Evolutionary conservation across 129 eudicot genomes (phyloP).

Genomic region (Rutidosis leptorrhynchoides): DNA sequence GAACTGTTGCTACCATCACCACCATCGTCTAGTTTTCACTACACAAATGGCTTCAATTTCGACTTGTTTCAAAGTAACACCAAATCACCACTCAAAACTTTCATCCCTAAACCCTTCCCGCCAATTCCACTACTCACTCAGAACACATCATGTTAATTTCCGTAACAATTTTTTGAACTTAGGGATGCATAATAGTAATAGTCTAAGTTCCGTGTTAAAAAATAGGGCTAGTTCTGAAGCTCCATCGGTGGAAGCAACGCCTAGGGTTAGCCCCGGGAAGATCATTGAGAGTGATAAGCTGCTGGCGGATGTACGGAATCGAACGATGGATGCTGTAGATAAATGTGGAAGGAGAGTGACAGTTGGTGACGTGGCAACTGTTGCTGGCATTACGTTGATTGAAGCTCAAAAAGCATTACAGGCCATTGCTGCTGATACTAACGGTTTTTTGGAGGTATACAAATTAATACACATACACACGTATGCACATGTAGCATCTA

Average conservation of each 20-base stretch:
- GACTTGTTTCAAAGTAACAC: slow-evolving; percentile 40
- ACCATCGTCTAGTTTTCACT: not conserved
- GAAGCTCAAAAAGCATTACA: slow-evolving; percentile 85
- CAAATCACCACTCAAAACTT: slow-evolving; percentile 27
- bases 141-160: slow-evolving; percentile 11
- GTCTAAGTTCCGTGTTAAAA: slow-evolving; percentile 21
- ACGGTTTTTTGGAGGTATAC: slow-evolving; percentile 77
- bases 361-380: slow-evolving; percentile 81
- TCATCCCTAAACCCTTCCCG: slow-evolving; percentile 15
- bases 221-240: slow-evolving; percentile 48
- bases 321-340: slow-evolving; percentile 84
- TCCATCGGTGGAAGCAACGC: slow-evolving; percentile 24
- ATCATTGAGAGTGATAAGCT: slow-evolving; percentile 77
- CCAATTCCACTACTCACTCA: slow-evolving; percentile 12
- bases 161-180: slow-evolving; percentile 1
- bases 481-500: too few species aligned
- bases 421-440: slow-evolving; percentile 90
- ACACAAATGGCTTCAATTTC: slow-evolving; percentile 61
- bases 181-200: not conserved
- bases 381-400: slow-evolving; percentile 64
- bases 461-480: too few species aligned
- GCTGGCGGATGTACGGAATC: slow-evolving; percentile 64
- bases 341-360: slow-evolving; percentile 75
- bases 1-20: too few species aligned
- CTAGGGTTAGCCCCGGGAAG: slow-evolving; percentile 51